These are phyloP conservation scores for Oenanthe sinensis DNA, from an alignment of 129 eudicot species.

Conservation along the genomic window DNA sequence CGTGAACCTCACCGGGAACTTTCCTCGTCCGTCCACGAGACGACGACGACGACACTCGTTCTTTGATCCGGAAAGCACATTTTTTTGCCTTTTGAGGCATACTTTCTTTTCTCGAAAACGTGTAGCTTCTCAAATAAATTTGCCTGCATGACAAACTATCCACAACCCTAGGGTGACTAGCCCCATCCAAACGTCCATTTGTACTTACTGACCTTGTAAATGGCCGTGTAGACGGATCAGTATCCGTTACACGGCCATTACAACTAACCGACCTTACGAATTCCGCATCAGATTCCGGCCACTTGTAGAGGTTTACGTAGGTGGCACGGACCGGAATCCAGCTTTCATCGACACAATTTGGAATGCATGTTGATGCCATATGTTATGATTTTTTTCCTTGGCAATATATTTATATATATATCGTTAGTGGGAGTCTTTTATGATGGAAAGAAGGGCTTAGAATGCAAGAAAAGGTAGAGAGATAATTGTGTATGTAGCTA, in stretches of 20 bases:
- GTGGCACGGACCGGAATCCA: conserved; percentile 65
- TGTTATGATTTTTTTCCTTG: background rate
- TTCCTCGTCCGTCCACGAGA: conserved; percentile 19
- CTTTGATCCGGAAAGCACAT: conserved; percentile 41
- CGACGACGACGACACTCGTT: conserved; percentile 19
- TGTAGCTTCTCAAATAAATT: conserved; percentile 73
- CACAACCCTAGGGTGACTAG: conserved; percentile 47
- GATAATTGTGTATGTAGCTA: background rate
- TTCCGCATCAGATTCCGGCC: conserved; percentile 89
- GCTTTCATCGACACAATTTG: conserved; percentile 54
- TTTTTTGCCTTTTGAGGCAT: conserved; percentile 42
- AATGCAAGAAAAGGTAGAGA: conserved; percentile 24
- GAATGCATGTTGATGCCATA: conserved; percentile 75
- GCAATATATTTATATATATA: background rate
- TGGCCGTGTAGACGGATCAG: background rate
- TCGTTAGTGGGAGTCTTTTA: conserved; percentile 6
- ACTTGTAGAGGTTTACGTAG: conserved; percentile 71
- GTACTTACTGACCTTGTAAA: conserved; percentile 63
- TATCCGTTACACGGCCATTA: conserved; percentile 10
- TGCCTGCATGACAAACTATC: conserved; percentile 85
- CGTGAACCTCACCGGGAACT: conserved; percentile 14
- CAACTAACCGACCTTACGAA: conserved; percentile 65
- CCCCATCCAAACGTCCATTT: conserved; percentile 16
- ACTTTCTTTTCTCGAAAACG: conserved; percentile 70
- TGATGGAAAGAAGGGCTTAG: conserved; percentile 17